Evolutionary conservation across 2,329 filamentous ascomycete species (phyloP), one percentile per base, ranked within the genome.

Genomic region (Neonectria coccinea): DNA sequence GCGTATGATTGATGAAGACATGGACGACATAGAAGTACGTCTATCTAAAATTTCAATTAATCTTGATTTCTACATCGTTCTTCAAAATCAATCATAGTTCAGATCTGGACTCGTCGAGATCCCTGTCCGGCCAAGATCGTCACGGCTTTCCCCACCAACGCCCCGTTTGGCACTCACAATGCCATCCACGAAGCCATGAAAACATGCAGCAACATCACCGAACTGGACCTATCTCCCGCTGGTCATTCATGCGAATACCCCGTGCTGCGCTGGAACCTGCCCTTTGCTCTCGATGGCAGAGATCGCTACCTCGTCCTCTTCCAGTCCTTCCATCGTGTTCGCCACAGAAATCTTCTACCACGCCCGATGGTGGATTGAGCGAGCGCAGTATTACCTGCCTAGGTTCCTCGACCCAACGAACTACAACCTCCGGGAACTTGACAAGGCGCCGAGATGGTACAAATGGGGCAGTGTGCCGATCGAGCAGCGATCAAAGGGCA

Each of bases 231-330:
- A 7, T 39, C 5, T 3, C 27, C 4, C 0, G 10, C 4, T 0
- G 16, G 14, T 3, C 10, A 2, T 3, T 22, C 27, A 3, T 65
- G 61, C 11, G 18, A 18, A 0, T 22, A 25, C 0, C 4, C 4
- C 2, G 45, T 50, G 5, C 20, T n/a, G 2, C 31, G 57, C 2
- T 31, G 8, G 1, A 59, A 12, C 5, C 7, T 69, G 0, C 60
- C 67, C 0, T 67, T 69, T 20, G 62, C 45, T 1, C 11, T 57
- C 2, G 58, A 69, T 5, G 64, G 67, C 2, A 65, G 58, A 8
- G 67, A 69, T 45, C 44, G 31, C 1, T 69, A 69, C 20, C 60
- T 29, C 27, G 2, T 8, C 27, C 27, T 29, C 27, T 29, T 29
- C 27, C 27, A 8, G 27, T 29, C 27, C 27, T 10, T 29, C 27